phyloP scores from a whole-genome alignment of 441 rosid species.

The Macaranga tanarius region DNA sequence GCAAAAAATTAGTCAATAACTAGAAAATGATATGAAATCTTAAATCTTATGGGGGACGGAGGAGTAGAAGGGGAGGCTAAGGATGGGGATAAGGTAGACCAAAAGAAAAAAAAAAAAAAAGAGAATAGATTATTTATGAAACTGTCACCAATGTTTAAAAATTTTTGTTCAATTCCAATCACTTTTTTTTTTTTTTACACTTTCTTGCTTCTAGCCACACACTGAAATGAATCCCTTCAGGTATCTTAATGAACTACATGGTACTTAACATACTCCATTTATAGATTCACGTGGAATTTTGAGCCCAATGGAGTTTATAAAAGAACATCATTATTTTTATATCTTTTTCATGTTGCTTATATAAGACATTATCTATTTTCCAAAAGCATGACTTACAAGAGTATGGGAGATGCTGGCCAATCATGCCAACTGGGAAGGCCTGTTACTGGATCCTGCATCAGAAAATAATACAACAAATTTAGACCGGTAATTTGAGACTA shows the following conservation, averaged over 20 bases:
- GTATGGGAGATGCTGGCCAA: conserved; percentile 60
- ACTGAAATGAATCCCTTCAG: neutral
- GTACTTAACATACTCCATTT: neutral
- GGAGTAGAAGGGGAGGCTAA: neutral
- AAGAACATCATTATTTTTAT: neutral
- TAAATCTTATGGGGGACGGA: neutral
- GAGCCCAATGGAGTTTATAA: conserved; percentile 3
- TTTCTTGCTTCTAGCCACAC: neutral
- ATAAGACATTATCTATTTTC: neutral
- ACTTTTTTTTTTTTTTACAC: neutral
- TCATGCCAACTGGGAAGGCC: conserved; percentile 74
- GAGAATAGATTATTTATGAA: neutral
- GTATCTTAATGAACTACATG: neutral
- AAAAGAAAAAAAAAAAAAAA: neutral
- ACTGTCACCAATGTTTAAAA: neutral
- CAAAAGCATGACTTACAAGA: conserved; percentile 55
- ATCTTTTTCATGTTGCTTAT: neutral
- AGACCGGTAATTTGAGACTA: neutral
- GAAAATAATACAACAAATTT: conserved; percentile 19
- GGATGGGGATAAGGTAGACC: neutral
- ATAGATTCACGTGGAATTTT: neutral
- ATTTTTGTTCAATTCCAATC: neutral
- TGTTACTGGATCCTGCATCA: conserved; percentile 89
- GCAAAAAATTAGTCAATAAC: conserved; percentile 10
- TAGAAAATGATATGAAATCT: conserved; percentile 5